Conservation (phyloP, 805 yeast genomes). For the Wickerhamomyces sydowiorum region DNA sequence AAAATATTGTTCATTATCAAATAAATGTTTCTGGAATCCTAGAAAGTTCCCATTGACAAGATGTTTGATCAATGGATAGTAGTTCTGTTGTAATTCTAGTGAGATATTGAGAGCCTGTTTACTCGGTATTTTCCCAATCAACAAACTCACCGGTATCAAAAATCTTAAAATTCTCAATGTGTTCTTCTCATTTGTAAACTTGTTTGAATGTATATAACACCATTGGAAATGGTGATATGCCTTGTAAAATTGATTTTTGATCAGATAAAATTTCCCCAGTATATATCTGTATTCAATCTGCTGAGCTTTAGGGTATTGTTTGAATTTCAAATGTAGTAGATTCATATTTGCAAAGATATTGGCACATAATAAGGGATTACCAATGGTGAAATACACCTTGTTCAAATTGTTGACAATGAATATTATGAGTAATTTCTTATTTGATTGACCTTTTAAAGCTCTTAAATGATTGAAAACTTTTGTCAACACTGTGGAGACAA, state of each 20-base stretch:
- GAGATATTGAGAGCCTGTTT: constrained; percentile 18
- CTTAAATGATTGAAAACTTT: constrained; percentile 22
- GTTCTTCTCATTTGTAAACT: constrained; percentile 6
- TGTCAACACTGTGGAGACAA: constrained; percentile 20
- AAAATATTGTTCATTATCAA: constrained; percentile 32
- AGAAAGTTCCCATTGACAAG: constrained; percentile 38
- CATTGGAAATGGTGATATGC: constrained; percentile 44
- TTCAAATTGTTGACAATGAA: constrained; percentile 45
- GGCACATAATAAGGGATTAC: constrained; percentile 52
- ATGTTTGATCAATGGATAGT: constrained; percentile 30
- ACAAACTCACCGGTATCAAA: constrained; percentile 45
- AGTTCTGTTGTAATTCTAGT: constrained; percentile 27
- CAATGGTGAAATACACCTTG: constrained; percentile 44
- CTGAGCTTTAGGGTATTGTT: constrained; percentile 35
- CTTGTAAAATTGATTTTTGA: constrained; percentile 43
- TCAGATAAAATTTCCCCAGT: constrained; percentile 46
- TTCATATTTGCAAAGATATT: constrained; percentile 59
- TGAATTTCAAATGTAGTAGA: constrained; percentile 36
- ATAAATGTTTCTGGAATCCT: constrained; percentile 28
- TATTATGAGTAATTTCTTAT: constrained; percentile 42
- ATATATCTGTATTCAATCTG: constrained; percentile 48
- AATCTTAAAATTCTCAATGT: constrained; percentile 33
- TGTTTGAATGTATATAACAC: constrained; percentile 24
- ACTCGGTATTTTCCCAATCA: constrained; percentile 47
- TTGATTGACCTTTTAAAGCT: constrained; percentile 25